A percentile compares a stretch with the other conserved stretches of the same genome.
phyloP scores from a whole-genome alignment of 2,329 filamentous ascomycete genomes.

The Xylaria sp. region DNA sequence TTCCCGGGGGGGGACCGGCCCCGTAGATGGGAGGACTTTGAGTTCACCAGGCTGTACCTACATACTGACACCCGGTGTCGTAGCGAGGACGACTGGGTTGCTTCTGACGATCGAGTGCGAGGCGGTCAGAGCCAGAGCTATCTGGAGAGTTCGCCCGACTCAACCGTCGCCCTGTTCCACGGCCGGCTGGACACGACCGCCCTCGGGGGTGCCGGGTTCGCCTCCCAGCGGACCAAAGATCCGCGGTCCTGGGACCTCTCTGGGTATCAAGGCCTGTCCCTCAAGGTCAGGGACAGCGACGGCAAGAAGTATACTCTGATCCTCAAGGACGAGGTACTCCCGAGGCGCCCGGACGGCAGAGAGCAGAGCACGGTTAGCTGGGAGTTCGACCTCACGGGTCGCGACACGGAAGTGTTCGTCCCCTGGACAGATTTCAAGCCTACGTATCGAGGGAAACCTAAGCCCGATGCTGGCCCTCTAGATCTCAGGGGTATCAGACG shows the following conservation, averaged over 20 bases:
- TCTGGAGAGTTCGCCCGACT: slow-evolving; percentile 40
- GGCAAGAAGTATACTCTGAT: slow-evolving; percentile 73
- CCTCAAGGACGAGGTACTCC: slow-evolving; percentile 70
- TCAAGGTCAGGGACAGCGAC: slow-evolving; percentile 58
- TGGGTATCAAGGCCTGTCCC: slow-evolving; percentile 60
- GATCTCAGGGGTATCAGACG: slow-evolving; percentile 64
- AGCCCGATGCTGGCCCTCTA: slow-evolving; percentile 61
- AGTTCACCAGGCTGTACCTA: too few relatives aligned
- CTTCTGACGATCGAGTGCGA: slow-evolving; percentile 76
- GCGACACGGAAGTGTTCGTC: slow-evolving; percentile 52
- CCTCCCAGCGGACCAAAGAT: slow-evolving; percentile 71
- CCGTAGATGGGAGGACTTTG: too few relatives aligned
- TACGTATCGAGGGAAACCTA: slow-evolving; percentile 72
- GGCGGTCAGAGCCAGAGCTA: slow-evolving; percentile 67
- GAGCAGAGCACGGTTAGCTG: slow-evolving; percentile 73
- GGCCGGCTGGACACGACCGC: slow-evolving; percentile 73
- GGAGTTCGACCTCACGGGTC: slow-evolving; percentile 67
- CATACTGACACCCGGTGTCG: slow-evolving; percentile 42
- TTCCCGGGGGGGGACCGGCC: too few relatives aligned
- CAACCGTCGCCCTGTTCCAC: slow-evolving; percentile 59
- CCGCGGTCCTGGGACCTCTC: slow-evolving; percentile 65
- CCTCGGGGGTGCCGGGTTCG: slow-evolving; percentile 80
- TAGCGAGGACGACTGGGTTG: slow-evolving; percentile 64
- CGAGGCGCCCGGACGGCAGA: slow-evolving; percentile 62
- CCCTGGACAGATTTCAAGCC: slow-evolving; percentile 68